Conservation (phyloP, 129 eudicot species). For the Cynara cardunculus region DNA sequence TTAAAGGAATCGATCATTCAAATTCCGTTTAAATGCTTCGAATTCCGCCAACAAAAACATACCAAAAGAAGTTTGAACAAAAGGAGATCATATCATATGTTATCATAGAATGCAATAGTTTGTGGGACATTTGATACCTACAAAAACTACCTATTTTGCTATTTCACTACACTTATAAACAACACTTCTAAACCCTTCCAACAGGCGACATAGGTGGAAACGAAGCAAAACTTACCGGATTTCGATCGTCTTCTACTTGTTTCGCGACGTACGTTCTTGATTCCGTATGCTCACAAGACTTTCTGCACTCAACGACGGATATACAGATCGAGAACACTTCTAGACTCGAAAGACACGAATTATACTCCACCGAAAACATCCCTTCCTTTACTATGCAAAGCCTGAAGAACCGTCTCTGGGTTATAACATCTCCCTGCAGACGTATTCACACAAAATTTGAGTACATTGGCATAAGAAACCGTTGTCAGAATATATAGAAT, state of each 20-base stretch:
- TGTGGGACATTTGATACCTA: not conserved
- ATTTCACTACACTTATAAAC: conserved; percentile 7
- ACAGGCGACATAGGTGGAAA: conserved; percentile 40
- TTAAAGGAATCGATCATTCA: too few relatives aligned
- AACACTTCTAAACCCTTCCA: conserved; percentile 30
- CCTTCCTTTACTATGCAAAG: conserved; percentile 55
- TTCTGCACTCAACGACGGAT: conserved; percentile 50
- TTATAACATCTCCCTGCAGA: conserved; percentile 48
- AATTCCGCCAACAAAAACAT: not conserved
- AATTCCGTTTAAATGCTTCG: not conserved
- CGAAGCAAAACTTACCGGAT: conserved; percentile 42
- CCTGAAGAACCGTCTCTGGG: conserved; percentile 38
- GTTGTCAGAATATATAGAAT: too few relatives aligned
- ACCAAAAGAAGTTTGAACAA: not conserved
- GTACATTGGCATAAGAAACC: not conserved
- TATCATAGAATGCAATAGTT: conserved; percentile 15
- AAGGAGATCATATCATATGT: conserved; percentile 8
- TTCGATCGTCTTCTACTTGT: conserved; percentile 26
- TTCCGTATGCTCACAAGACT: conserved; percentile 38
- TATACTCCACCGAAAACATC: conserved; percentile 57
- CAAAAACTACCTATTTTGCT: not conserved
- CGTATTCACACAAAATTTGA: not conserved
- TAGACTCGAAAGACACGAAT: conserved; percentile 54
- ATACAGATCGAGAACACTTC: conserved; percentile 74
- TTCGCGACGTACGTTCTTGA: conserved; percentile 15